Evolutionary conservation across 225 moss, liverwort and hornwort genomes (phyloP), one percentile per base, ranked within the genome.

Genomic region (Asterella californica): DNA sequence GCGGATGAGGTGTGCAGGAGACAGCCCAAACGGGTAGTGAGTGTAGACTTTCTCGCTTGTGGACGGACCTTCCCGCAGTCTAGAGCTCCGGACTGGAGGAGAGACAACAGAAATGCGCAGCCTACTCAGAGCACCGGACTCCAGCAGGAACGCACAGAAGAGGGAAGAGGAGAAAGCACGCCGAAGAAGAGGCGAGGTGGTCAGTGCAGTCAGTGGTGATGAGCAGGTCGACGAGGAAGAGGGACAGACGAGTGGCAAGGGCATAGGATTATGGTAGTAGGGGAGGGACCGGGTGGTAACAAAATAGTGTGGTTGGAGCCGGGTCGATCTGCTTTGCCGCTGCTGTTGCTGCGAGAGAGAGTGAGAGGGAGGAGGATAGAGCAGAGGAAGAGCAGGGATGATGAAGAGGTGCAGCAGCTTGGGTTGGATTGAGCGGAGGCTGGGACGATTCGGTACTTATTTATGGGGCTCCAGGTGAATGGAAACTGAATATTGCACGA

Each of bases 41-140:
- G 73, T 47, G 42, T 45, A 49, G 22, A 52, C 29, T 27, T 73
- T 73, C 50, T 49, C 29, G 73, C 49, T 73, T 52, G 50, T 48
- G 72, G 72, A 49, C 72, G 47, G 70, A 45, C 70, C 70, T 38
- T 47, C 6, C 72, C 72, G 25, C n/a, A n/a, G n/a, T n/a, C n/a
- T n/a, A n/a, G n/a, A n/a, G n/a, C n/a, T n/a, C n/a, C n/a, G n/a
- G n/a, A n/a, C n/a, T n/a, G n/a, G n/a, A n/a, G n/a, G n/a, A n/a
- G n/a, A n/a, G n/a, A n/a, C n/a, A n/a, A n/a, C n/a, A n/a, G n/a
- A n/a, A n/a, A n/a, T 10, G 18, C 50, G 19, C 49, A 48, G 29
- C 50, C 50, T 22, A n/a, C 73, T 25, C 27, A 48, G 49, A 52
- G 29, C 73, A 48, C 73, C 29, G 29, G 27, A 29, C 14, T 24